Conservation (phyloP, 2,329 filamentous ascomycete genomes). For the Tolypocladium capitatum region DNA sequence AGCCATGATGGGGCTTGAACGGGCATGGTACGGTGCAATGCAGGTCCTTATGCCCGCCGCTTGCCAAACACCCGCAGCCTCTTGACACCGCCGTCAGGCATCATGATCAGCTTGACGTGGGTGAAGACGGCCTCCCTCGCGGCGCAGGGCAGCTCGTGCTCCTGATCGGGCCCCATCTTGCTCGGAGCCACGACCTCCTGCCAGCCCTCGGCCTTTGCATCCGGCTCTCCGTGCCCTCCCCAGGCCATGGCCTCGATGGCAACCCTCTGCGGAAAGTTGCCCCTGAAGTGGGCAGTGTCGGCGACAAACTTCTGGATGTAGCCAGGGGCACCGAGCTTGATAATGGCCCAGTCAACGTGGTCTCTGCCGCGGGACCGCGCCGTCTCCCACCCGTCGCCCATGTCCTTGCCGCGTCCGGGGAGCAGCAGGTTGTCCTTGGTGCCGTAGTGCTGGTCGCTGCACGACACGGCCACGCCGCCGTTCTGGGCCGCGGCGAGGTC, state of each 20-base stretch:
- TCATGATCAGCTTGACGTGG: slow-evolving; percentile 82
- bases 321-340: slow-evolving; percentile 55
- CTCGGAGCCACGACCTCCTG: slow-evolving; percentile 50
- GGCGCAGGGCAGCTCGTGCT: slow-evolving; percentile 50
- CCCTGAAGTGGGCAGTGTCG: slow-evolving; percentile 72
- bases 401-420: slow-evolving; percentile 66
- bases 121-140: slow-evolving; percentile 51
- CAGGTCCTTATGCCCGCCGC: slow-evolving; percentile 9
- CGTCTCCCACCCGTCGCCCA: slow-evolving; percentile 85
- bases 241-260: slow-evolving; percentile 50
- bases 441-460: slow-evolving; percentile 76
- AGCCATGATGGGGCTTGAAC: too few species aligned
- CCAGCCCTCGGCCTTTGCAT: slow-evolving; percentile 48
- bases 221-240: slow-evolving; percentile 40
- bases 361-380: slow-evolving; percentile 56
- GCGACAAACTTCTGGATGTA: slow-evolving; percentile 54
- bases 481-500: slow-evolving; percentile 70
- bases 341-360: slow-evolving; percentile 71
- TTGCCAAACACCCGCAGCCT: slow-evolving; percentile 46
- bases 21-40: too few species aligned
- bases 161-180: slow-evolving; percentile 58
- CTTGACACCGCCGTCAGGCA: slow-evolving; percentile 89
- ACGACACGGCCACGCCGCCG: slow-evolving; percentile 60
- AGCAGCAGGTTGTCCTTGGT: slow-evolving; percentile 70
- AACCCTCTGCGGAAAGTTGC: slow-evolving; percentile 71